These are phyloP conservation scores for Chrysochromulina parva DNA, from an alignment of 78 protist genomes.

Conservation along the genomic window DNA sequence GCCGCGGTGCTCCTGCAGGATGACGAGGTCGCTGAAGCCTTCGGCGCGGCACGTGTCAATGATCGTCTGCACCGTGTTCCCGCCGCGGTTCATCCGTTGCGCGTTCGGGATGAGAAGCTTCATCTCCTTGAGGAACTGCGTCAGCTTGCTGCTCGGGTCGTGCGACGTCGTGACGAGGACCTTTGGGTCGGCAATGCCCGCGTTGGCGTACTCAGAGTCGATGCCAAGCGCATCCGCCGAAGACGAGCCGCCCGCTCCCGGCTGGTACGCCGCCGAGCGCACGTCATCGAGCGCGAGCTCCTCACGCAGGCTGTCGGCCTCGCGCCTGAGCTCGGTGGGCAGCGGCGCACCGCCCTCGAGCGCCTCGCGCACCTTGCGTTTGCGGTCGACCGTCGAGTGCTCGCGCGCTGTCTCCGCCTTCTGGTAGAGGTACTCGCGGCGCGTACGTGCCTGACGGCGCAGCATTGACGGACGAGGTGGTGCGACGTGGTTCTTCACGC, in stretches of 20 bases:
- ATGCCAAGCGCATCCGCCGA: slow-evolving; percentile 28
- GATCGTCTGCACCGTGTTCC: slow-evolving; percentile 71
- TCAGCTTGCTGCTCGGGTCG: slow-evolving; percentile 86
- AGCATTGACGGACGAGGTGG: slow-evolving; percentile 9
- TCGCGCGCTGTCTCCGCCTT: slow-evolving; percentile 81
- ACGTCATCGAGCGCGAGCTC: slow-evolving; percentile 60
- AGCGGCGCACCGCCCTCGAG: slow-evolving; percentile 73
- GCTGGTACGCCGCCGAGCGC: not conserved
- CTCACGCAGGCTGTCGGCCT: slow-evolving; percentile 42
- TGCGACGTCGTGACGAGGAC: slow-evolving; percentile 94
- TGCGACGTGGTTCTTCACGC: no score
- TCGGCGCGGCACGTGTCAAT: slow-evolving; percentile 85
- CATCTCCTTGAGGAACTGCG: slow-evolving; percentile 94
- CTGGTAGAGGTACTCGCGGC: slow-evolving; percentile 87
- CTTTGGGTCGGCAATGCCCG: slow-evolving; percentile 94
- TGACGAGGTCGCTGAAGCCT: slow-evolving; percentile 93
- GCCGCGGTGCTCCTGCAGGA: slow-evolving; percentile 97
- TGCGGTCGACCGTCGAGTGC: slow-evolving; percentile 60
- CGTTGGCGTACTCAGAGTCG: slow-evolving; percentile 98
- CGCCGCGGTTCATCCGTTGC: slow-evolving; percentile 93
- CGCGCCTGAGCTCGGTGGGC: slow-evolving; percentile 83
- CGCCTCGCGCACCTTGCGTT: slow-evolving; percentile 50
- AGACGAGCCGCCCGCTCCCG: not conserved
- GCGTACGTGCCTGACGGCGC: slow-evolving; percentile 59
- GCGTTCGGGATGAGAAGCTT: slow-evolving; percentile 91